Evolutionary conservation across 495 filamentous ascomycete species (phyloP).

Genomic region (Trichoderma erinaceum): DNA sequence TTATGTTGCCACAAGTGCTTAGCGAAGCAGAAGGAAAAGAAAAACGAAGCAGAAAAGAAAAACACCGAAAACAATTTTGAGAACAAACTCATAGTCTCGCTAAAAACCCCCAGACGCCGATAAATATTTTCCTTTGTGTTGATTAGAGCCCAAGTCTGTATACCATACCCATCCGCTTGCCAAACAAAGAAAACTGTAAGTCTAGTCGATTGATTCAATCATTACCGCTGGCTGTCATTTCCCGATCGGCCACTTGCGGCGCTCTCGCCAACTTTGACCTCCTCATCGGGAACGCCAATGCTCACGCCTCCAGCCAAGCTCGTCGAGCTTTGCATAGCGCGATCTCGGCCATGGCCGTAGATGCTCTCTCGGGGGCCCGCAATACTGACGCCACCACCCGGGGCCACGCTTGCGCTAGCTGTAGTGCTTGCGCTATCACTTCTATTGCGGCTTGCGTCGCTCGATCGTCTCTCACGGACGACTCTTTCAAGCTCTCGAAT

Average conservation of each 20-base stretch:
- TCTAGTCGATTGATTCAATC: background rate
- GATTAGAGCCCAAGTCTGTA: background rate
- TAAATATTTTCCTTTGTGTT: background rate
- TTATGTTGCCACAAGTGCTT: too few species aligned
- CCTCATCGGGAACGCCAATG: conserved; percentile 43
- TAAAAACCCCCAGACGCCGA: background rate
- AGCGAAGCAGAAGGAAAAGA: background rate
- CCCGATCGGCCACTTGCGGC: conserved; percentile 43
- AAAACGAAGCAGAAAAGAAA: background rate
- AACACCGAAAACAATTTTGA: background rate
- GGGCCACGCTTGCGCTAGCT: conserved; percentile 21
- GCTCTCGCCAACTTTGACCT: conserved; percentile 51
- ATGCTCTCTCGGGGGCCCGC: conserved; percentile 26
- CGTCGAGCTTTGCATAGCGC: conserved; percentile 28
- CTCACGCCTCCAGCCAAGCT: conserved; percentile 33
- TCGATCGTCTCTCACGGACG: conserved; percentile 40
- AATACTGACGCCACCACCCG: conserved; percentile 25
- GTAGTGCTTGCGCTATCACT: conserved; percentile 40
- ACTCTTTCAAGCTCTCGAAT: conserved; percentile 66
- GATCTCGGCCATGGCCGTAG: conserved; percentile 2
- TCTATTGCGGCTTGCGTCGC: conserved; percentile 33
- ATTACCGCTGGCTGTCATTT: background rate
- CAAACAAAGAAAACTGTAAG: background rate
- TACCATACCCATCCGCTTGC: background rate
- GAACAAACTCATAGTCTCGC: background rate